Evolutionary conservation across 2,329 filamentous ascomycete species (phyloP).

Genomic region (Thelonectria olida): DNA sequence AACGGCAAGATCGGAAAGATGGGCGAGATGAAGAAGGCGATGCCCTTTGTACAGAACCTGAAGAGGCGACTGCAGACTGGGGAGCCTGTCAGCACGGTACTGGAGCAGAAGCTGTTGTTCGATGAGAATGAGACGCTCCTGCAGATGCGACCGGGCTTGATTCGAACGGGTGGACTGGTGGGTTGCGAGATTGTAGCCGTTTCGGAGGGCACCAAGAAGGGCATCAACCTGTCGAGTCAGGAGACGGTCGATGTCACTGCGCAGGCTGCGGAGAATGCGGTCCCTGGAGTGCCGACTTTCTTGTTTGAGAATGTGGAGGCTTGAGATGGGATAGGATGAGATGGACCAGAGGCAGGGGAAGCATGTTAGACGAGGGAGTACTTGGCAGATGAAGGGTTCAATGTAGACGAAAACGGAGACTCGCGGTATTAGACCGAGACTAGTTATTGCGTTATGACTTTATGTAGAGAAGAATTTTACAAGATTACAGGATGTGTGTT

Average conservation of each 20-base stretch:
- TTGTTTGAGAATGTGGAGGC: constrained; percentile 81
- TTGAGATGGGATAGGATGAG: constrained; percentile 24
- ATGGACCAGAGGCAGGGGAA: neutral
- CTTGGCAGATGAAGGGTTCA: constrained; percentile 15
- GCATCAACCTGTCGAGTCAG: constrained; percentile 61
- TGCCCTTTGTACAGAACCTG: constrained; percentile 91
- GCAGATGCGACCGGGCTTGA: constrained; percentile 83
- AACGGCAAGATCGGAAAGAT: constrained; percentile 82
- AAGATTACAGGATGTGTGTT: neutral
- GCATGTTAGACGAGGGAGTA: constrained; percentile 27
- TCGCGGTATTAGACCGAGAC: constrained; percentile 8
- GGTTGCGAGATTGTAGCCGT: constrained; percentile 78
- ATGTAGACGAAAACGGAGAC: constrained; percentile 7
- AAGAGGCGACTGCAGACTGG: constrained; percentile 84
- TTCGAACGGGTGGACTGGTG: constrained; percentile 75
- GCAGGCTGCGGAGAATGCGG: constrained; percentile 73
- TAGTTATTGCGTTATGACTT: constrained; percentile 3
- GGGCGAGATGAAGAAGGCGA: constrained; percentile 94
- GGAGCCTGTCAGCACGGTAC: constrained; percentile 72
- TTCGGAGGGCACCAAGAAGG: constrained; percentile 74
- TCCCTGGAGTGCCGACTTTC: constrained; percentile 85
- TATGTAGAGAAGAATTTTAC: constrained; percentile 11
- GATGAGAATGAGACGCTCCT: constrained; percentile 80
- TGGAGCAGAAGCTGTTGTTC: constrained; percentile 87
- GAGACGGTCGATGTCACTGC: constrained; percentile 66